Evolutionary conservation across 805 yeast genomes (phyloP).

Genomic region (Scheffersomyces ergatensis): DNA sequence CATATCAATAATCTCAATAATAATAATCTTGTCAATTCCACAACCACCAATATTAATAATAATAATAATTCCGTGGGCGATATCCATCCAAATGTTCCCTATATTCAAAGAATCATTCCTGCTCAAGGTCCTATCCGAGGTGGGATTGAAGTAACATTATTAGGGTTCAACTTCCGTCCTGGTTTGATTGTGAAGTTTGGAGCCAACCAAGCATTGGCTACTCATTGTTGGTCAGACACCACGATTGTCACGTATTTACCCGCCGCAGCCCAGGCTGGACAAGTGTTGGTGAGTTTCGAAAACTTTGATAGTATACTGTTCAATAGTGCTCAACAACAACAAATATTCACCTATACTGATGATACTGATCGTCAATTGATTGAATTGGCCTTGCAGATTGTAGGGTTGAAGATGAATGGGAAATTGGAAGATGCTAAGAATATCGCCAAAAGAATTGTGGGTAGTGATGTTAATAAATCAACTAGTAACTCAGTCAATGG

Average conservation of each 20-base stretch:
- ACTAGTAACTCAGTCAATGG: constrained; percentile 1
- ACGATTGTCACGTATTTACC: constrained; percentile 94
- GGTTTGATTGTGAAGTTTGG: constrained; percentile 89
- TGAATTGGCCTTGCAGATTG: constrained; percentile 93
- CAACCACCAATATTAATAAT: constrained; percentile 1
- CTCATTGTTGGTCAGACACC: constrained; percentile 95
- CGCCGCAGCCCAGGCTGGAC: constrained; percentile 86
- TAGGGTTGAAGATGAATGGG: constrained; percentile 96
- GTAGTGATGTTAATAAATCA: constrained; percentile 40
- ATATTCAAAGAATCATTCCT: constrained; percentile 86
- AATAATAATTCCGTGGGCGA: no score
- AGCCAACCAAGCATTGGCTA: constrained; percentile 69
- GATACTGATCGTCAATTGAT: constrained; percentile 94
- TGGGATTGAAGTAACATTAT: constrained; percentile 89
- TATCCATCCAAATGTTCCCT: constrained; percentile 37
- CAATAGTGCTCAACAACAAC: constrained; percentile 38
- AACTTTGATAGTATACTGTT: constrained; percentile 38
- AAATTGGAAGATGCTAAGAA: constrained; percentile 91
- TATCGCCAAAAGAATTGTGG: constrained; percentile 88
- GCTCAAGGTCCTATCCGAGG: constrained; percentile 95
- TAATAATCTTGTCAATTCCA: not conserved
- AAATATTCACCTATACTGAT: constrained; percentile 86
- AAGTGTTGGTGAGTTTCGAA: constrained; percentile 83
- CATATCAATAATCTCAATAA: no score
- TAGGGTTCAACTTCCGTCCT: constrained; percentile 83